Conservation (phyloP, 257 asterid species). For the Buddleja alternifolia region DNA sequence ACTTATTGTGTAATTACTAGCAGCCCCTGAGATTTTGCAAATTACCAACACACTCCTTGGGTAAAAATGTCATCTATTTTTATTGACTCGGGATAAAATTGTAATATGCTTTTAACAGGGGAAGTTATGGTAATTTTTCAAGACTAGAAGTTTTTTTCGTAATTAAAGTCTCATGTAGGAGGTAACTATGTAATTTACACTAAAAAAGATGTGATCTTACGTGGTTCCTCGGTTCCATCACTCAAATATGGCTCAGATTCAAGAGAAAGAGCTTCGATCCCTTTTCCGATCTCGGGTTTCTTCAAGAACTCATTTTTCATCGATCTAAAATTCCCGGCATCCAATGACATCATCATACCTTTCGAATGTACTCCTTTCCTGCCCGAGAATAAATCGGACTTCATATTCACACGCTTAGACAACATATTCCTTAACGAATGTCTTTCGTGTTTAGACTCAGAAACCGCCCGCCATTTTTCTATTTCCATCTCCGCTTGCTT, state of each 20-base stretch:
- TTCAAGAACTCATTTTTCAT: slow-evolving; percentile 33
- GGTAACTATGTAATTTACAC: no score
- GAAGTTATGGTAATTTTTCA: no score
- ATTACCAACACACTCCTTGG: no score
- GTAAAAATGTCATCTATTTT: no score
- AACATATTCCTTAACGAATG: slow-evolving; percentile 63
- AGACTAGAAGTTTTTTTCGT: no score
- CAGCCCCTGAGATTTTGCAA: no score
- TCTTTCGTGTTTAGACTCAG: slow-evolving; percentile 56
- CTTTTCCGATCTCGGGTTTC: slow-evolving; percentile 38
- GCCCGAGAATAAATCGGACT: slow-evolving; percentile 39
- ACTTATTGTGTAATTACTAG: no score
- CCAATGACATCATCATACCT: slow-evolving; percentile 18
- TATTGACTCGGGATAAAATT: no score
- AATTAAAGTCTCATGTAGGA: no score
- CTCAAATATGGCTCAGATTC: slow-evolving; percentile 41
- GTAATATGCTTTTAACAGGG: no score
- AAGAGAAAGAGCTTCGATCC: slow-evolving; percentile 35
- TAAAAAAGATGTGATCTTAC: slow-evolving; percentile 46
- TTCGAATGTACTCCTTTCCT: slow-evolving; percentile 44
- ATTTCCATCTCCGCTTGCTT: slow-evolving; percentile 64
- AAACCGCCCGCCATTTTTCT: slow-evolving; percentile 46
- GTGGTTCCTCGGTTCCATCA: slow-evolving; percentile 45
- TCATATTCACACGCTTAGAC: slow-evolving; percentile 55
- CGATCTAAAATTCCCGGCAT: slow-evolving; percentile 10